Percentiles rank a stretch among this genome's conserved stretches.
These are phyloP conservation scores for Nakaseomyces nivariensis DNA, from an alignment of 1,139 yeast species.

Conservation along the genomic window DNA sequence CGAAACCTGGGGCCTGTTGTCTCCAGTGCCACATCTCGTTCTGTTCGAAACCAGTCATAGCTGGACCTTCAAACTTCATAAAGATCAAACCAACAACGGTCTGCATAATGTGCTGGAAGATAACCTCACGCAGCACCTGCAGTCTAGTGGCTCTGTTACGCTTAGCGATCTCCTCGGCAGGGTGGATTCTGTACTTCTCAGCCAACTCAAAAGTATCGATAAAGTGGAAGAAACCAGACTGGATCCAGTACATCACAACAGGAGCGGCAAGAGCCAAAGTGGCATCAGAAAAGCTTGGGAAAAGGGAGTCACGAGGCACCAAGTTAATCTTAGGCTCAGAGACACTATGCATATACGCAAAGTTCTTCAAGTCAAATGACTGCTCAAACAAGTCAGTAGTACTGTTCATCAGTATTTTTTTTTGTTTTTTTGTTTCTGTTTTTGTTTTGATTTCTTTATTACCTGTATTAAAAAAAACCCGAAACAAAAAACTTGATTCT, in stretches of 20 bases:
- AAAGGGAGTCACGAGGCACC: constrained; percentile 9
- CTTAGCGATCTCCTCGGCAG: constrained; percentile 69
- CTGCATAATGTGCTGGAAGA: constrained; percentile 77
- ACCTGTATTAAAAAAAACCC: not conserved
- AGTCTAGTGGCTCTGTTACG: constrained; percentile 64
- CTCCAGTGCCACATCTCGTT: constrained; percentile 58
- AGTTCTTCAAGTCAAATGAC: constrained; percentile 10
- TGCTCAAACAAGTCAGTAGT: constrained; percentile 6
- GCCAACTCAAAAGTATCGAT: constrained; percentile 67
- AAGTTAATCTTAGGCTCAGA: constrained; percentile 12
- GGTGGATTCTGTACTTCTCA: constrained; percentile 80
- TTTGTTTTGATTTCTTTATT: not conserved
- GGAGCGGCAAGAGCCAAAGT: constrained; percentile 65
- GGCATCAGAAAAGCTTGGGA: constrained; percentile 42
- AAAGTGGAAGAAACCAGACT: constrained; percentile 62
- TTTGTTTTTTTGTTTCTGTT: not conserved
- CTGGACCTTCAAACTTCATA: constrained; percentile 48
- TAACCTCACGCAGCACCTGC: constrained; percentile 72
- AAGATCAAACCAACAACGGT: constrained; percentile 55
- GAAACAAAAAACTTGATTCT: no score
- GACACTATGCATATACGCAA: constrained; percentile 16
- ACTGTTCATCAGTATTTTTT: not conserved
- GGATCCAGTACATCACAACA: constrained; percentile 71
- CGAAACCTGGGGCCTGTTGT: constrained; percentile 31
- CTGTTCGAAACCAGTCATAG: constrained; percentile 66